Percentiles rank a stretch among this genome's conserved stretches.
Evolutionary conservation across 73 alveolate species (phyloP).

Genomic region (Tetrahymena elliotti): DNA sequence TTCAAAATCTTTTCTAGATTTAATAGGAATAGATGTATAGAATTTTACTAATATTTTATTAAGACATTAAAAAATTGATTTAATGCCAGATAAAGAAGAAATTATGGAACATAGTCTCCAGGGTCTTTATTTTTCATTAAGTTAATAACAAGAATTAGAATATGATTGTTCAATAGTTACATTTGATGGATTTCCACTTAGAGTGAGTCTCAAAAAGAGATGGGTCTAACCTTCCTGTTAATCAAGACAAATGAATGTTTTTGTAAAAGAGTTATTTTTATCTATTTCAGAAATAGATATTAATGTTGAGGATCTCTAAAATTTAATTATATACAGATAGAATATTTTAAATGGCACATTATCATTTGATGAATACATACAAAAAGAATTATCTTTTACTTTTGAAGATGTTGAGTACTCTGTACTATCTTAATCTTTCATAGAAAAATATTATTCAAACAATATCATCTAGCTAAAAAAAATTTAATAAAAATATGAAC

Average conservation of each 20-base stretch:
- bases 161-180: not conserved
- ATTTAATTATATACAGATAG: not conserved
- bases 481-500: too few relatives aligned
- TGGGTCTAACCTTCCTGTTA: not conserved
- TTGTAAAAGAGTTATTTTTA: not conserved
- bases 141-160: not conserved
- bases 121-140: not conserved
- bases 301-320: not conserved
- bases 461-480: too few relatives aligned
- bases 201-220: not conserved
- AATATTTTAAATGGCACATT: too few relatives aligned
- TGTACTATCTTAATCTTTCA: not conserved
- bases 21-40: not conserved
- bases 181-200: not conserved
- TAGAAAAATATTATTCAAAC: not conserved
- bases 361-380: not conserved
- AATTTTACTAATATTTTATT: not conserved
- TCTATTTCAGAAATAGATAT: not conserved
- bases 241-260: too few relatives aligned
- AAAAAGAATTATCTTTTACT: not conserved
- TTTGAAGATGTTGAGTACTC: not conserved
- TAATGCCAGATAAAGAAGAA: not conserved
- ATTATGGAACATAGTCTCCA: not conserved
- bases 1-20: not conserved
- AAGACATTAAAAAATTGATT: not conserved